These are phyloP conservation scores for Aureobasidium sp. DNA, from an alignment of 2,329 filamentous ascomycete genomes.

Conservation along the genomic window DNA sequence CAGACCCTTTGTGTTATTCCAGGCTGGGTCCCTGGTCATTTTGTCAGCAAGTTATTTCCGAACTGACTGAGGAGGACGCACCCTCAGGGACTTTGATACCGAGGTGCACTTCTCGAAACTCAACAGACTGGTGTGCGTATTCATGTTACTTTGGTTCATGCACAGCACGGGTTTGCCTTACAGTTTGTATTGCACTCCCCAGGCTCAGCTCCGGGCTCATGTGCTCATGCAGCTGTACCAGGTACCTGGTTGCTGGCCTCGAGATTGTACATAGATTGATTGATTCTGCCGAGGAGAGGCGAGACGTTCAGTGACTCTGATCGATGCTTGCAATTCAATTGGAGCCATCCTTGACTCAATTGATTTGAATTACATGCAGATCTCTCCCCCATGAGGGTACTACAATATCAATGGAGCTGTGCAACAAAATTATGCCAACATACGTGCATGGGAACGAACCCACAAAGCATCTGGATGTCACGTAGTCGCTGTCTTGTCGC, in stretches of 20 bases:
- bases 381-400: background rate
- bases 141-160: background rate
- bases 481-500: background rate
- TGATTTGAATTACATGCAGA: constrained; percentile 3
- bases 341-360: background rate
- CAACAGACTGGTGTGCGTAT: background rate
- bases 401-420: background rate
- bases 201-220: background rate
- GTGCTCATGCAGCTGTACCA: constrained; percentile 1
- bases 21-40: background rate
- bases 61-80: background rate
- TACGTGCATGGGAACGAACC: background rate
- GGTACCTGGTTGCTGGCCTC: constrained; percentile 7
- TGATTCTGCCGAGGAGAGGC: background rate
- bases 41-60: constrained; percentile 8
- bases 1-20: constrained; percentile 3
- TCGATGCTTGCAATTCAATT: background rate
- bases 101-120: background rate
- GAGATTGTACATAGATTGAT: background rate
- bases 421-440: background rate
- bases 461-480: background rate
- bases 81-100: background rate
- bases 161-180: background rate
- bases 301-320: background rate
- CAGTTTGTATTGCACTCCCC: background rate